Evolutionary conservation across 83 land plant genomes (phyloP).

Genomic region (Diphasiastrum complanatum): DNA sequence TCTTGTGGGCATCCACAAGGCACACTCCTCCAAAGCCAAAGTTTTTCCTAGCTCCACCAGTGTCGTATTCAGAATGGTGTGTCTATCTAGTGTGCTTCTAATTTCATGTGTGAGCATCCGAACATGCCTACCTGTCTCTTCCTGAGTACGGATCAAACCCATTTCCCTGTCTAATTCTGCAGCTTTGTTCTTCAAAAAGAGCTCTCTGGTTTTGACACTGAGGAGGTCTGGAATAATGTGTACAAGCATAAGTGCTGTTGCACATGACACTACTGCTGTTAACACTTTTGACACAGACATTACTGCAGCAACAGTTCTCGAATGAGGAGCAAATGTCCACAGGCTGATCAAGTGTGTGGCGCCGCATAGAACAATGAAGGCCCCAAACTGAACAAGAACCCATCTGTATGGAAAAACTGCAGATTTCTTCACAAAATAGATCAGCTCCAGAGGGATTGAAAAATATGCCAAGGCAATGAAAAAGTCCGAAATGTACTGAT

Average conservation of each 20-base stretch:
- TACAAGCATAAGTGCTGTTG: background rate
- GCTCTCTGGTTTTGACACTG: background rate
- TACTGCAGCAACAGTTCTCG: background rate
- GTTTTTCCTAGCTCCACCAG: slow-evolving; percentile 13
- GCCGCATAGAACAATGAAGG: slow-evolving; percentile 1
- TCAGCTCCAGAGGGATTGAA: background rate
- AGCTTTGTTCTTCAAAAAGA: background rate
- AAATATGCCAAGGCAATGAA: background rate
- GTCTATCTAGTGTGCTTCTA: background rate
- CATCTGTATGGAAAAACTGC: background rate
- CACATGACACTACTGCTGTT: background rate
- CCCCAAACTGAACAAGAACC: background rate
- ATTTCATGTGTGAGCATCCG: background rate
- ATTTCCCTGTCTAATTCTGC: background rate
- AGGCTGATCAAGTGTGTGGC: background rate
- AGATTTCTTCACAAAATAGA: slow-evolving; percentile 1
- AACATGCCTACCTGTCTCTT: background rate
- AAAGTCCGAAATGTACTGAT: background rate
- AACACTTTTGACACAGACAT: background rate
- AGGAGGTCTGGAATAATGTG: slow-evolving; percentile 1
- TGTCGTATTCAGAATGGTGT: slow-evolving; percentile 9
- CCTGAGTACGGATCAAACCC: background rate
- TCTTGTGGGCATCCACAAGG: slow-evolving; percentile 6
- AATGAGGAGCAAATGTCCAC: slow-evolving; percentile 2
- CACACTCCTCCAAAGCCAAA: slow-evolving; percentile 6